Evolutionary conservation across 75 land plant genomes (phyloP), one percentile per base, ranked within the genome.

Genomic region (Selaginella moellendorffii): DNA sequence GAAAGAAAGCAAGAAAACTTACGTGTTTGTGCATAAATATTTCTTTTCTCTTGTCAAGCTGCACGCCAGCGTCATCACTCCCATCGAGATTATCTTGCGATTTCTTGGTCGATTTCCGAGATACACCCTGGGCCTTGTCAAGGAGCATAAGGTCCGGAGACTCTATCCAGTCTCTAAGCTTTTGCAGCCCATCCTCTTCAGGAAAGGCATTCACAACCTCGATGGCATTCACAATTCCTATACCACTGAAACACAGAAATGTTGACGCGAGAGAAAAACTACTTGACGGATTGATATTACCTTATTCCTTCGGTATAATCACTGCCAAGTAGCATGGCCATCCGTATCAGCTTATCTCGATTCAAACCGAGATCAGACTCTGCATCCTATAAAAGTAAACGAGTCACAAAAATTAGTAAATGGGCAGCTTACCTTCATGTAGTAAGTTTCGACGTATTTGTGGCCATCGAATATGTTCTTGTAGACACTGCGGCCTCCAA

Each of bases 231-330:
- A 93, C 96, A 76, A 93, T 93, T 24, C 98, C 98, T 61, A 93
- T 86, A 14, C 98, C 98, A 80, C 98, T 93, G 74, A 63, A 65
- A 28, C 10, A 36, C 54, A 30, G n/a, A 2, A 20, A 52, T 10
- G 17, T 1, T 1, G 54, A 26, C 53, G 68, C 18, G 31, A 29
- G 2, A 21, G 58, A 51, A 26, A 31, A 24, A 62, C 24, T 62
- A 28, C 2, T 19, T 46, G 52, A 28, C 18, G 20, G 54, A 53
- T 53, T 2, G n/a, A 10, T n/a, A 20, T 12, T 8, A 93, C 96
- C 98, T 93, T 65, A 93, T 76, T 52, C 98, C 98, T 69, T 93
- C 98, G 46, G 98, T 93, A 70, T 93, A 93, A 70, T 93, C 98
- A 82, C 98, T 93, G 42, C 98, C 98, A 53, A 93, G 80, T 24